Percentiles rank a stretch among this genome's conserved stretches.
phyloP scores from a whole-genome alignment of 2,329 filamentous ascomycete species.

The Arthroderma sp. region DNA sequence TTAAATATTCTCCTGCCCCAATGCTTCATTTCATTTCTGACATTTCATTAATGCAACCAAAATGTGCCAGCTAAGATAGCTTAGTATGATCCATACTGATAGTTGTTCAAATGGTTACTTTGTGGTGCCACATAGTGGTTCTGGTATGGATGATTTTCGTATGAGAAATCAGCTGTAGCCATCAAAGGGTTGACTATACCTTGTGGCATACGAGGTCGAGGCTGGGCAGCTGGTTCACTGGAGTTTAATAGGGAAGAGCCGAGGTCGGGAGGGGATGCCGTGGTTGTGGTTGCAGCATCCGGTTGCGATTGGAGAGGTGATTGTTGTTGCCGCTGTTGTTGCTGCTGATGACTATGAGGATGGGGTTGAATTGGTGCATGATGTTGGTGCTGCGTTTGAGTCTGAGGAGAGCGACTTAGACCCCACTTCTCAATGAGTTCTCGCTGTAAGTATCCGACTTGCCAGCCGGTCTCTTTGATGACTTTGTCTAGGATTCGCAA shows the following conservation, averaged over 20 bases:
- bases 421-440: constrained; percentile 68
- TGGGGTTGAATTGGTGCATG: constrained; percentile 19
- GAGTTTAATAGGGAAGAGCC: constrained; percentile 12
- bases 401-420: constrained; percentile 39
- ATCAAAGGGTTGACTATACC: constrained; percentile 58
- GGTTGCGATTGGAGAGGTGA: background rate
- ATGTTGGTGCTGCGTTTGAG: background rate
- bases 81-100: constrained; percentile 14
- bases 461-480: constrained; percentile 64
- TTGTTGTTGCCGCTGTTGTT: constrained; percentile 21
- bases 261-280: constrained; percentile 4
- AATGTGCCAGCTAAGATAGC: background rate
- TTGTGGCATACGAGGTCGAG: constrained; percentile 21
- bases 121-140: constrained; percentile 62
- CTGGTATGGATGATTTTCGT: constrained; percentile 70
- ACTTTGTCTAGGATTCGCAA: constrained; percentile 64
- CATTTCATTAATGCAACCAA: background rate
- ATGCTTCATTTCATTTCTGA: no score
- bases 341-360: constrained; percentile 18
- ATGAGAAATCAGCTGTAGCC: constrained; percentile 58
- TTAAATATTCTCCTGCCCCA: no score
- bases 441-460: constrained; percentile 55
- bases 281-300: constrained; percentile 1
- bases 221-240: constrained; percentile 14
- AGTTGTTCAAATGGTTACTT: constrained; percentile 31